phyloP scores from a whole-genome alignment of 2,329 filamentous ascomycete genomes.

The Penicillium sclerotiorum region DNA sequence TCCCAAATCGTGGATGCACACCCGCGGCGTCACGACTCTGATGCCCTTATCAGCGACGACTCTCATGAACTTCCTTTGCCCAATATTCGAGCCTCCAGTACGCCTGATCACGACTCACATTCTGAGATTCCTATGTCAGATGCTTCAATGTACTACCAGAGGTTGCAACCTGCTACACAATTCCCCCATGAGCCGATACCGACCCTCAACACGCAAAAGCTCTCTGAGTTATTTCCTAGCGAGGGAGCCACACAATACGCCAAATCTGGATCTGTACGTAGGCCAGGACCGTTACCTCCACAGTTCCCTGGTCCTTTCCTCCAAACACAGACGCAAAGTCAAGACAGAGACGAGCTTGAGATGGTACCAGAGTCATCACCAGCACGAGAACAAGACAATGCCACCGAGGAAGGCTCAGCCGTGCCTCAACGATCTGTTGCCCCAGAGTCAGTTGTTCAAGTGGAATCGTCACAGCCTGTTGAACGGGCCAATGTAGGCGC shows the following conservation, averaged over 20 bases:
- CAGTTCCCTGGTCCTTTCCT: conserved; percentile 15
- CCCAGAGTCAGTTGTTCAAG: conserved; percentile 38
- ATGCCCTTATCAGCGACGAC: conserved; percentile 22
- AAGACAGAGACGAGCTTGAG: conserved; percentile 32
- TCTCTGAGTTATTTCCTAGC: conserved; percentile 43
- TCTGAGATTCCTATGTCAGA: conserved; percentile 36
- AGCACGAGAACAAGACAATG: conserved; percentile 21
- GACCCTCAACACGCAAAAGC: conserved; percentile 37
- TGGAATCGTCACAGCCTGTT: conserved; percentile 45
- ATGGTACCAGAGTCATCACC: conserved; percentile 47
- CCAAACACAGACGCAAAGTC: conserved; percentile 26
- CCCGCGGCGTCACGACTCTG: conserved; percentile 10
- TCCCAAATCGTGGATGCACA: neutral
- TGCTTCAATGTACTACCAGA: conserved; percentile 41
- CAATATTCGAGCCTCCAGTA: conserved; percentile 22
- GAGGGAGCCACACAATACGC: conserved; percentile 24
- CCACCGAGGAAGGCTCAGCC: conserved; percentile 4
- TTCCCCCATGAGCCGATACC: conserved; percentile 42
- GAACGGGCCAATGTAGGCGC: conserved; percentile 25
- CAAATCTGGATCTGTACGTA: conserved; percentile 2
- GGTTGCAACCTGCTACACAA: conserved; percentile 39
- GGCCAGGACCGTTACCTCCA: neutral
- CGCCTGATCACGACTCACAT: conserved; percentile 26
- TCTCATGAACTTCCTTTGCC: conserved; percentile 38
- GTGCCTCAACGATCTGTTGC: conserved; percentile 22